These are phyloP conservation scores for Erodium maritimum DNA, from an alignment of 345 rosid species.

Conservation along the genomic window DNA sequence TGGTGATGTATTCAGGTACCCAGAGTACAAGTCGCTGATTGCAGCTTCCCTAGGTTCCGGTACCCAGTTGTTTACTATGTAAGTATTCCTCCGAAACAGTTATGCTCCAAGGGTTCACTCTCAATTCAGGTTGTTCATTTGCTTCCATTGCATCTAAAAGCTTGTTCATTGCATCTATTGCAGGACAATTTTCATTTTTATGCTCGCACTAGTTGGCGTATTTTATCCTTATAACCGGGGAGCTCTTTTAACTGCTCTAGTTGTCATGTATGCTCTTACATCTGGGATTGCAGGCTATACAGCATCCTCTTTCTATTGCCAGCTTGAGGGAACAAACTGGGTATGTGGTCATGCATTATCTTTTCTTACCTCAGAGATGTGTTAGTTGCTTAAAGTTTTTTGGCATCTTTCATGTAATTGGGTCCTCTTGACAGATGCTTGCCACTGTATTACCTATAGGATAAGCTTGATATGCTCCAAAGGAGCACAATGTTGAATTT, in stretches of 20 bases:
- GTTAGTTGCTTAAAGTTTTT: too few species aligned
- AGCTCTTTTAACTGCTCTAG: conserved; percentile 45
- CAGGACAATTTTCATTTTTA: conserved; percentile 37
- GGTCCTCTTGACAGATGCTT: too few species aligned
- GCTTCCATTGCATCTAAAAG: too few species aligned
- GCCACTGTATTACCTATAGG: too few species aligned
- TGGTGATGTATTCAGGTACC: conserved; percentile 52
- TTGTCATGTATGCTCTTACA: conserved; percentile 46
- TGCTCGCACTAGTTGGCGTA: conserved; percentile 41
- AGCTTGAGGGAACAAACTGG: conserved; percentile 51
- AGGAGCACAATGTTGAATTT: too few species aligned
- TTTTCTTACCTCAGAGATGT: too few species aligned
- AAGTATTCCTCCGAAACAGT: conserved; percentile 10
- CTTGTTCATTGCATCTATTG: not conserved
- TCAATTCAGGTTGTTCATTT: too few species aligned
- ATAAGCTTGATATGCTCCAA: too few species aligned
- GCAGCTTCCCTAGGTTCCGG: conserved; percentile 50
- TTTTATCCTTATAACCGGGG: conserved; percentile 51
- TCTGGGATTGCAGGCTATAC: conserved; percentile 51
- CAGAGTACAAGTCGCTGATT: conserved; percentile 33
- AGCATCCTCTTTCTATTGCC: conserved; percentile 37
- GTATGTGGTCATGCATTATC: conserved; percentile 11
- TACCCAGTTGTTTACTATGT: conserved; percentile 44
- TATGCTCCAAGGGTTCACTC: not conserved
- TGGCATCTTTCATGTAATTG: too few species aligned